phyloP scores from a whole-genome alignment of 2,329 filamentous ascomycete species.

The Trichoderma asperellum region DNA sequence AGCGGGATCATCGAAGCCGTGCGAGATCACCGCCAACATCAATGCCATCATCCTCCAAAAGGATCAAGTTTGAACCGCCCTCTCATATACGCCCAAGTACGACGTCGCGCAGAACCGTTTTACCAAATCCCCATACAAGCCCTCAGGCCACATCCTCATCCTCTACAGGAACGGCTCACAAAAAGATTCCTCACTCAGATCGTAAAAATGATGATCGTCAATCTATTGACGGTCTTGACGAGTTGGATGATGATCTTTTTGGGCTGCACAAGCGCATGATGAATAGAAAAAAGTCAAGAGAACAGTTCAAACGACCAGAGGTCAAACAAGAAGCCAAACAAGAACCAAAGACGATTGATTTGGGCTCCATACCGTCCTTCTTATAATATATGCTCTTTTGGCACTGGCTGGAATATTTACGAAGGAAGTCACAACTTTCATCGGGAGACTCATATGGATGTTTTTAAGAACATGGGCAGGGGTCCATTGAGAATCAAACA shows the following conservation, averaged over 20 bases:
- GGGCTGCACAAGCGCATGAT: slow-evolving; percentile 41
- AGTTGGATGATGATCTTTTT: slow-evolving; percentile 42
- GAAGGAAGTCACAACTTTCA: not conserved
- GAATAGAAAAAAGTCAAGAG: slow-evolving; percentile 40
- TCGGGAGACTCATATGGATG: not conserved
- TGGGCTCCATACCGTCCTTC: slow-evolving; percentile 46
- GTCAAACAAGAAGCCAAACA: not conserved
- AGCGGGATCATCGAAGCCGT: slow-evolving; percentile 5
- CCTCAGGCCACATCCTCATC: not conserved
- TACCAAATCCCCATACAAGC: not conserved
- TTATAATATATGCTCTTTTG: slow-evolving; percentile 34
- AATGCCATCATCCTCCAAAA: slow-evolving; percentile 1
- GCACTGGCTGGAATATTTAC: slow-evolving; percentile 33
- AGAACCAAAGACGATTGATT: slow-evolving; percentile 31
- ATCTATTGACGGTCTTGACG: slow-evolving; percentile 22
- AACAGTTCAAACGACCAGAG: slow-evolving; percentile 35
- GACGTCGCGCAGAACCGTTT: not conserved
- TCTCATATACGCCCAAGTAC: not conserved
- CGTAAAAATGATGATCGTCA: not conserved
- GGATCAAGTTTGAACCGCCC: not conserved
- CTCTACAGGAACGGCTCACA: not conserved
- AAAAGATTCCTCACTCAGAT: not conserved
- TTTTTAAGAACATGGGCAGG: not conserved
- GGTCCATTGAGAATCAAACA: not conserved
- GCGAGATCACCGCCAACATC: not conserved